A percentile compares a stretch with the other conserved stretches of the same genome.
phyloP scores from a whole-genome alignment of 2,329 filamentous ascomycete species.

The Alternaria atra region DNA sequence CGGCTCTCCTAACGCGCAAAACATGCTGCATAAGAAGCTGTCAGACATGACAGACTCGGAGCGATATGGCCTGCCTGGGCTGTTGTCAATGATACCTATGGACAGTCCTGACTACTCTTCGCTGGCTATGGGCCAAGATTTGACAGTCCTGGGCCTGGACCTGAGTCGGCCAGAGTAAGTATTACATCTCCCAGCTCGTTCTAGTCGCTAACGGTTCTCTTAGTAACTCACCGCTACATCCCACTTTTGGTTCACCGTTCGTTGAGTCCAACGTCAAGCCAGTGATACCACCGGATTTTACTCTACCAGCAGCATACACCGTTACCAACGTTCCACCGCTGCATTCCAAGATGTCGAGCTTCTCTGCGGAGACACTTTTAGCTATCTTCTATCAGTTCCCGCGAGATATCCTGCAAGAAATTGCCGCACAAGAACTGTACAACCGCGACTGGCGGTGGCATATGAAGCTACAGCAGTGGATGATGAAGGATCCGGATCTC shows the following conservation, averaged over 20 bases:
- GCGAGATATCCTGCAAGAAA: constrained; percentile 71
- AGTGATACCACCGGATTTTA: constrained; percentile 68
- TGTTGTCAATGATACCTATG: constrained; percentile 66
- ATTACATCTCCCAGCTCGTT: not conserved
- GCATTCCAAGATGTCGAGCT: constrained; percentile 65
- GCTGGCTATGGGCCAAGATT: constrained; percentile 69
- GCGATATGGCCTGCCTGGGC: constrained; percentile 66
- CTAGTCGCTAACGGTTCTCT: constrained; percentile 25
- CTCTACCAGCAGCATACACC: constrained; percentile 69
- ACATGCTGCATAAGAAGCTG: constrained; percentile 55
- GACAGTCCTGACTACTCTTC: constrained; percentile 60
- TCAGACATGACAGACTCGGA: constrained; percentile 69
- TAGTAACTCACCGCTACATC: constrained; percentile 64
- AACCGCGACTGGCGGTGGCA: constrained; percentile 64
- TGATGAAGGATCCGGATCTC: constrained; percentile 62
- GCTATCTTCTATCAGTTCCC: constrained; percentile 76
- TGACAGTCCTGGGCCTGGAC: constrained; percentile 70
- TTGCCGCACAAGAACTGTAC: constrained; percentile 69
- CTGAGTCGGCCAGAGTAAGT: constrained; percentile 68
- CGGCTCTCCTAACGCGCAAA: constrained; percentile 45
- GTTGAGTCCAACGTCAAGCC: constrained; percentile 66
- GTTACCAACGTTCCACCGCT: constrained; percentile 72
- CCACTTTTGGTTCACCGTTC: constrained; percentile 71
- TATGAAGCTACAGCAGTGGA: constrained; percentile 63
- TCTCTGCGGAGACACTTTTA: constrained; percentile 72